phyloP scores from a whole-genome alignment of 345 rosid species.

The Syzygium aqueum region DNA sequence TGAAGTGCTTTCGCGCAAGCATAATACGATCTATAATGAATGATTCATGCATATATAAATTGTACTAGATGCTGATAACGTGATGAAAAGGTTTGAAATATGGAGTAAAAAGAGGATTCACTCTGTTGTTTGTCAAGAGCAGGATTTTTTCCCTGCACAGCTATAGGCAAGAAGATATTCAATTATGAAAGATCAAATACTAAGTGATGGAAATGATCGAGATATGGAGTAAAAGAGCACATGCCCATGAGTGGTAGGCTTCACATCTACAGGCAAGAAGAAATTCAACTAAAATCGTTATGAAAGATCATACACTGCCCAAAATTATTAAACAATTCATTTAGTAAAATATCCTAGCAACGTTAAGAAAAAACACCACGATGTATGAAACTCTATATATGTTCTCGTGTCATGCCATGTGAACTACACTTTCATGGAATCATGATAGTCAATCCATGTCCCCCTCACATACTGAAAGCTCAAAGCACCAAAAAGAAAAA shows the following conservation, averaged over 20 bases:
- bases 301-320: not conserved
- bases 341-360: not conserved
- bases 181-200: not conserved
- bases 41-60: not conserved
- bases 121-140: accelerated
- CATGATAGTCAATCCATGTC: accelerated
- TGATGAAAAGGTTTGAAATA: not conserved
- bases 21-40: not conserved
- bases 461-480: not conserved
- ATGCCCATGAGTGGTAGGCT: accelerated
- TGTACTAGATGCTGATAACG: not conserved
- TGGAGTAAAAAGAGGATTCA: not conserved
- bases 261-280: not conserved
- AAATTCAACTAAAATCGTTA: not conserved
- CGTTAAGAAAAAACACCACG: not conserved
- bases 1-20: not conserved
- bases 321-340: not conserved
- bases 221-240: not conserved
- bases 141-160: accelerated
- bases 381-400: not conserved
- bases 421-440: not conserved
- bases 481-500: not conserved
- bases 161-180: accelerated
- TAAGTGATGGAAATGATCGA: not conserved
- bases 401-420: not conserved